Evolutionary conservation across 1,284 basidiomycete genomes (phyloP), one percentile per base, ranked within the genome.

Genomic region (Pholiota adiposa): DNA sequence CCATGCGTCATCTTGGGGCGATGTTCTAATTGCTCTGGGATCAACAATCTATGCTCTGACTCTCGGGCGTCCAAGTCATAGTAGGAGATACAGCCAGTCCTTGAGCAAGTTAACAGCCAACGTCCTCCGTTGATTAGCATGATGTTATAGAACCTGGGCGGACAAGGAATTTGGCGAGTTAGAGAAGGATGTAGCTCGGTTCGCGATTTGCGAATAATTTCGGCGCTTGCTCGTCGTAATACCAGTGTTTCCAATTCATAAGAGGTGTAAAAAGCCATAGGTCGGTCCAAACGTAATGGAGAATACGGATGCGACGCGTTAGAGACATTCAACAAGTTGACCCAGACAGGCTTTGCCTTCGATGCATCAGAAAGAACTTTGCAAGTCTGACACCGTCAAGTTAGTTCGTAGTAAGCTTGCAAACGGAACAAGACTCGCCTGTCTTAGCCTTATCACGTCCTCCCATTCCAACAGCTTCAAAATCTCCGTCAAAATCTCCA

Each of bases 171-270:
- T 3, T 7, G 7, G n/a, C 27, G 49, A 33, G 14, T 19, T 1
- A 9, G 16, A 21, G 31, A 29, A 19, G 49, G 49, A 1, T 8
- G 16, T 14, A 12, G 5, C 27, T 51, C 29, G 29, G 4, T 33
- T 3, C 16, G 12, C n/a, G 16, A 33, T 19, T 38, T 21, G 21
- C 51, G 36, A 9, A 38, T 11, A 12, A 51, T 41, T 21, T 51
- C 33, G 16, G 25, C 53, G 34, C 58, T 55, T 3, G 4, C 9
- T 25, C 58, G 43, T 25, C 46, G 33, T 25, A 60, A 41, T 5
- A 60, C 41, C 31, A 56, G 23, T 29, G 51, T 34, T 56, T 60
- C 52, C 18, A 60, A 54, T 23, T 60, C 54, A 4, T 55, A 34
- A 14, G 53, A 31, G 6, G 41, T 50, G 36, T 60, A 60, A 16